Percentiles rank a stretch among this genome's conserved stretches.
Evolutionary conservation across 1,139 yeast species (phyloP).

Genomic region (Barnettozyma hawaiiensis): DNA sequence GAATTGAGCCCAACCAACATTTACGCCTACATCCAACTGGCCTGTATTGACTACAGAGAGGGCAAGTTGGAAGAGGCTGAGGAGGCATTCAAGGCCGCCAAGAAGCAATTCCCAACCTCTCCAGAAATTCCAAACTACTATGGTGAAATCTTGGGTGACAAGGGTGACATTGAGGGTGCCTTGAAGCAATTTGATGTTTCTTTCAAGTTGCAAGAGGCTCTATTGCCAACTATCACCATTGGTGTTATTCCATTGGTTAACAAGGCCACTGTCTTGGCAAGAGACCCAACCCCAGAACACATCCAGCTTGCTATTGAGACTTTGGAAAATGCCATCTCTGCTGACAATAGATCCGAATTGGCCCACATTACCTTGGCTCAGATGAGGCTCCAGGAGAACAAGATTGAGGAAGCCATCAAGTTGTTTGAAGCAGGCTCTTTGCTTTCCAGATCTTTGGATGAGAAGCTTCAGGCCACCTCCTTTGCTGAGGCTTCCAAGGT

Average conservation of each 20-base stretch:
- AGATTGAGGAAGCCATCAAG: constrained; percentile 73
- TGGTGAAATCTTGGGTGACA: constrained; percentile 89
- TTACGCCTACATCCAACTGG: constrained; percentile 85
- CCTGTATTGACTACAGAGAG: constrained; percentile 85
- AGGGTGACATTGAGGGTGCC: constrained; percentile 68
- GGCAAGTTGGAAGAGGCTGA: constrained; percentile 59
- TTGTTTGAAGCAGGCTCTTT: constrained; percentile 79
- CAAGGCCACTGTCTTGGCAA: constrained; percentile 72
- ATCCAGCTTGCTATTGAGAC: constrained; percentile 60
- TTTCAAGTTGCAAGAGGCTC: constrained; percentile 63
- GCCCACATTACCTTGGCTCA: constrained; percentile 91
- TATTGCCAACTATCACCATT: constrained; percentile 43
- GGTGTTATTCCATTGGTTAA: constrained; percentile 90
- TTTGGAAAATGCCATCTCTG: constrained; percentile 69
- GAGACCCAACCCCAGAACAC: constrained; percentile 47
- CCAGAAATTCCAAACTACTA: constrained; percentile 94
- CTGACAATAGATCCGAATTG: constrained; percentile 84
- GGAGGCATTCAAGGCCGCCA: constrained; percentile 67
- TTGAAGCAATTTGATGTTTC: constrained; percentile 83
- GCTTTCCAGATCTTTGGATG: constrained; percentile 78
- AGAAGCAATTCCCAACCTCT: constrained; percentile 72
- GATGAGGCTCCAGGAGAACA: constrained; percentile 76
- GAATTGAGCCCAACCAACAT: constrained; percentile 70
- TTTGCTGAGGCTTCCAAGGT: constrained; percentile 89
- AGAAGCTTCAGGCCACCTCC: constrained; percentile 86